Percentiles rank a stretch among this genome's conserved stretches.
Evolutionary conservation across 2,329 filamentous ascomycete species (phyloP).

Genomic region (Sclerotinia borealis): DNA sequence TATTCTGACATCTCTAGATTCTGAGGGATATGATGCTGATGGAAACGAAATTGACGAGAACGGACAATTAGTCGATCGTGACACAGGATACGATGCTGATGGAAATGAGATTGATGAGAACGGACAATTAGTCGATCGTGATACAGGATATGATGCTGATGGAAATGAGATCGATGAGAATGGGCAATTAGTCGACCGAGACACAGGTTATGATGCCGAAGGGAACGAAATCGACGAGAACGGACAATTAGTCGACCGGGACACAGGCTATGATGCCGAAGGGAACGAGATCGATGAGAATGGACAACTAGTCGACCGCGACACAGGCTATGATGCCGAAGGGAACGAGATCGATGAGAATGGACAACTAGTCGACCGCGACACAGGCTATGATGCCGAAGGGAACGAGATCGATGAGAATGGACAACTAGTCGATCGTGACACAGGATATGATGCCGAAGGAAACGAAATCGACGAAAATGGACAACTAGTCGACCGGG

Average conservation of each 20-base stretch:
- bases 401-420: background rate
- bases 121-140: background rate
- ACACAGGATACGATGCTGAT: background rate
- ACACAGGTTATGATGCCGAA: background rate
- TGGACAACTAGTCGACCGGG: background rate
- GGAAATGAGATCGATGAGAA: background rate
- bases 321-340: background rate
- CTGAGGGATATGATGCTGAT: no score
- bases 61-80: background rate
- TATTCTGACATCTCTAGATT: no score
- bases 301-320: background rate
- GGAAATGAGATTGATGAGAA: background rate
- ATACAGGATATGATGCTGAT: background rate
- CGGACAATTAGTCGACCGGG: background rate
- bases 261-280: background rate
- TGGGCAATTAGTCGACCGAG: no score
- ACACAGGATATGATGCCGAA: background rate
- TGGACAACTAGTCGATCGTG: background rate
- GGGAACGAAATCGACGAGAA: conserved; percentile 6
- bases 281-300: background rate
- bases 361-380: background rate
- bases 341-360: background rate
- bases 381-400: no score
- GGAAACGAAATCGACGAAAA: background rate
- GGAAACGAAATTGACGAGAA: background rate